phyloP scores from a whole-genome alignment of 2,329 filamentous ascomycete species.

The Ilyonectria mors-panacis region DNA sequence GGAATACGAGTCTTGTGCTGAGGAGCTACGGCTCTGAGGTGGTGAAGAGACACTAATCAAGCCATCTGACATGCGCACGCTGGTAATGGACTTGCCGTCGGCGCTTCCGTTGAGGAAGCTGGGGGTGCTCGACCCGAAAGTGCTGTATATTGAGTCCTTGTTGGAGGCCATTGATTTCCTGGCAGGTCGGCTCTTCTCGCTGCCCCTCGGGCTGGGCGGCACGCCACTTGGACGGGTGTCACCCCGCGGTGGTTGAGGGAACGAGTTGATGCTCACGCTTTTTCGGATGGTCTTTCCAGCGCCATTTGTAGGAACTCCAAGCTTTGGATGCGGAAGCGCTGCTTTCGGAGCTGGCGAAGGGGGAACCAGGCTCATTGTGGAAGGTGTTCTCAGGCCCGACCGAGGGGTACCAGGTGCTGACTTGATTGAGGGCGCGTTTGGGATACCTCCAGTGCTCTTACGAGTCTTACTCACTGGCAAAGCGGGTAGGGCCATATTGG shows the following conservation, averaged over 20 bases:
- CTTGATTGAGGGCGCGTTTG: constrained; percentile 56
- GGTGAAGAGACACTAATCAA: constrained; percentile 85
- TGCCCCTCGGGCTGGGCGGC: constrained; percentile 73
- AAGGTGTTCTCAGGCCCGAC: constrained; percentile 72
- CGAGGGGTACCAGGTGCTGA: constrained; percentile 66
- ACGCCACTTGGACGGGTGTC: constrained; percentile 71
- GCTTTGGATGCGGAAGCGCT: constrained; percentile 70
- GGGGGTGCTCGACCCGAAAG: constrained; percentile 69
- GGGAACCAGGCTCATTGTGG: constrained; percentile 66
- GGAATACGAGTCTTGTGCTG: constrained; percentile 91
- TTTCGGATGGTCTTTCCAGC: constrained; percentile 83
- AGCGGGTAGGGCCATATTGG: constrained; percentile 80
- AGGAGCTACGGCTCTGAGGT: constrained; percentile 91
- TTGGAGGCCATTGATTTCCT: constrained; percentile 69
- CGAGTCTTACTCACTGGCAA: constrained; percentile 81
- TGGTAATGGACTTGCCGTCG: constrained; percentile 81
- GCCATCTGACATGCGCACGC: constrained; percentile 79
- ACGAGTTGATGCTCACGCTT: constrained; percentile 93
- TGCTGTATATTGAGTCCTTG: constrained; percentile 67
- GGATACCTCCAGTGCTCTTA: constrained; percentile 71
- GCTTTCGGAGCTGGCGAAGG: constrained; percentile 68
- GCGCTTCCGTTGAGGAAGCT: constrained; percentile 85
- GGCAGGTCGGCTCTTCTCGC: constrained; percentile 61
- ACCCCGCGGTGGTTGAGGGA: constrained; percentile 88
- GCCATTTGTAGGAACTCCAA: constrained; percentile 68